phyloP scores from a whole-genome alignment of 129 eudicot species.

The Tagetes erecta region DNA sequence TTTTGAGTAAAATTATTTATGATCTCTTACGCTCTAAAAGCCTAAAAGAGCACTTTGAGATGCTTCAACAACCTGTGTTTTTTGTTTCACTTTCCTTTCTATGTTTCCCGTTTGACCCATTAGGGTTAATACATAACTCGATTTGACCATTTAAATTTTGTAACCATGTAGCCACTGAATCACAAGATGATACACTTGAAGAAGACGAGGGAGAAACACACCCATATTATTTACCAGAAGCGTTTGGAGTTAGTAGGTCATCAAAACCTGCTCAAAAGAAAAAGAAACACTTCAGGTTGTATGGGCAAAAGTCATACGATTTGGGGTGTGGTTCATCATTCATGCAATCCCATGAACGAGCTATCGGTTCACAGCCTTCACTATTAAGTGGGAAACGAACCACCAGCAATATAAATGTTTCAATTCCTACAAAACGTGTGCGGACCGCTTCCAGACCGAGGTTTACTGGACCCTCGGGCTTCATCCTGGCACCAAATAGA shows the following conservation, averaged over 20 bases:
- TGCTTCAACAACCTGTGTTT: background rate
- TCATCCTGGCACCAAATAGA: constrained; percentile 55
- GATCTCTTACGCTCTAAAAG: constrained; percentile 7
- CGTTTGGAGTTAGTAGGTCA: constrained; percentile 53
- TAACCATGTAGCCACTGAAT: constrained; percentile 46
- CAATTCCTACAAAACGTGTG: constrained; percentile 86
- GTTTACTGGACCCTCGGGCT: constrained; percentile 58
- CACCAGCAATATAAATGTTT: constrained; percentile 56
- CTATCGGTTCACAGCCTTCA: constrained; percentile 52
- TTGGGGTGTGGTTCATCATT: constrained; percentile 44
- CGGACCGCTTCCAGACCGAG: constrained; percentile 89
- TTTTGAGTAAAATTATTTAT: background rate
- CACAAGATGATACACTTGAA: constrained; percentile 55
- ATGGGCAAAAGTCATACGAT: constrained; percentile 51
- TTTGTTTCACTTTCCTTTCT: background rate
- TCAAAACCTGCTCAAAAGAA: constrained; percentile 59
- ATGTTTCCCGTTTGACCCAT: constrained; percentile 5
- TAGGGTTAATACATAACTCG: background rate
- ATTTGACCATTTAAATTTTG: constrained; percentile 5
- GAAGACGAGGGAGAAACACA: constrained; percentile 90
- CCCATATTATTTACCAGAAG: constrained; percentile 59
- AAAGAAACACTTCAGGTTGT: constrained; percentile 50
- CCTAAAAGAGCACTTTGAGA: background rate
- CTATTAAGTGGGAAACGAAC: constrained; percentile 63
- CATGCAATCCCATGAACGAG: constrained; percentile 54